phyloP scores from a whole-genome alignment of 805 yeast genomes.

The Candida broadrunensis region DNA sequence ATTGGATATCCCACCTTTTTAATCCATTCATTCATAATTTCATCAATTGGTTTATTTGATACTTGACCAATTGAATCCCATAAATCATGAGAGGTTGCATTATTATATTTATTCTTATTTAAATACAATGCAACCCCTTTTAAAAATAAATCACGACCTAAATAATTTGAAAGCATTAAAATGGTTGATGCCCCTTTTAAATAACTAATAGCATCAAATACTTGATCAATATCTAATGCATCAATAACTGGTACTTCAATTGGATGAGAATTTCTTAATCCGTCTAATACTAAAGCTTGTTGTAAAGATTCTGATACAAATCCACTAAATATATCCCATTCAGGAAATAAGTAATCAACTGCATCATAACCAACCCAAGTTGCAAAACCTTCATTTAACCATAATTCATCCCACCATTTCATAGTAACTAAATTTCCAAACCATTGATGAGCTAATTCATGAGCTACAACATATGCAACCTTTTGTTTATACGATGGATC shows the following conservation, averaged over 20 bases:
- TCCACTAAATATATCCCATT: constrained; percentile 71
- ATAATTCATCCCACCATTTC: constrained; percentile 92
- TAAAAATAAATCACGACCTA: constrained; percentile 68
- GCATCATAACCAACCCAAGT: constrained; percentile 80
- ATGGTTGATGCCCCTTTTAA: constrained; percentile 77
- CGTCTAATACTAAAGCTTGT: constrained; percentile 51
- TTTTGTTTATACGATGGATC: constrained; percentile 58
- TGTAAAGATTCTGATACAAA: constrained; percentile 53
- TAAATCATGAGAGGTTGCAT: constrained; percentile 71
- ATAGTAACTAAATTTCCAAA: constrained; percentile 86
- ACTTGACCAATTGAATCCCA: constrained; percentile 67
- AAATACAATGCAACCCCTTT: constrained; percentile 72
- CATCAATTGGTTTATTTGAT: constrained; percentile 57
- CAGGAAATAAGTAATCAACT: constrained; percentile 68
- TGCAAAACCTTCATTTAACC: constrained; percentile 90
- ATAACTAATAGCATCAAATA: constrained; percentile 79
- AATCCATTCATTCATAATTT: constrained; percentile 71
- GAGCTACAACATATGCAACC: constrained; percentile 80
- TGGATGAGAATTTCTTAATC: constrained; percentile 68
- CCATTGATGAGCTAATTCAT: constrained; percentile 91
- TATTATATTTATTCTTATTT: constrained; percentile 58
- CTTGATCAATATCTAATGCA: constrained; percentile 77
- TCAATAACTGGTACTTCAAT: constrained; percentile 77
- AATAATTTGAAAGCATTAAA: constrained; percentile 68
- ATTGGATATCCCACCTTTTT: constrained; percentile 72